Evolutionary conservation across 345 rosid genomes (phyloP).

Genomic region (Hibiscus mutabilis): DNA sequence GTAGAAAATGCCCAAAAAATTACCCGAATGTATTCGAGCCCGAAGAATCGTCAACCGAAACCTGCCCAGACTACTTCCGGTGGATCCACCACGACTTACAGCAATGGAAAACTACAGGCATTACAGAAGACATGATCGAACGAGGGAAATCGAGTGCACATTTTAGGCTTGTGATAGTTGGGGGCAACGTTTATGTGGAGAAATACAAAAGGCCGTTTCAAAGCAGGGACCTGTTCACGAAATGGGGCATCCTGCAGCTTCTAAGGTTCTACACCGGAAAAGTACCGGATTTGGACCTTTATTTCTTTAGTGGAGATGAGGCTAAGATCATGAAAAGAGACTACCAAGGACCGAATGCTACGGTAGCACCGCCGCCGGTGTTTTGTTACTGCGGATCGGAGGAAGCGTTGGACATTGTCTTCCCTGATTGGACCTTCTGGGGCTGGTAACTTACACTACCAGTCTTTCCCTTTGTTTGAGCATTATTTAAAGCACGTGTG

Average conservation of each 20-base stretch:
- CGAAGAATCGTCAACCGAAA: neutral
- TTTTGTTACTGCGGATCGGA: constrained; percentile 57
- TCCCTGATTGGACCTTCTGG: constrained; percentile 82
- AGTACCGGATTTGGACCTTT: constrained; percentile 58
- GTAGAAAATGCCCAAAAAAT: constrained; percentile 26
- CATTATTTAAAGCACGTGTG: no score
- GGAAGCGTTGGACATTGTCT: constrained; percentile 41
- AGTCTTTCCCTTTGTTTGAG: no score
- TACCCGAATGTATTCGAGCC: constrained; percentile 20
- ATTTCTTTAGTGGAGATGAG: constrained; percentile 42
- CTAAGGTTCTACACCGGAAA: constrained; percentile 60
- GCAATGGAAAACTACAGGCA: constrained; percentile 49
- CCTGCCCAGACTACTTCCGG: constrained; percentile 57
- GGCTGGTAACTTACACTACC: constrained; percentile 41
- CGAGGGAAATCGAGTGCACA: constrained; percentile 31
- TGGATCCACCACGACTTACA: constrained; percentile 59
- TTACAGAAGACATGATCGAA: constrained; percentile 47
- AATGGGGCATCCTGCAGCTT: constrained; percentile 72
- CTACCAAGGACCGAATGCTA: constrained; percentile 21
- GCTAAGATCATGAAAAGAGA: constrained; percentile 28
- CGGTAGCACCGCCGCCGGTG: constrained; percentile 43
- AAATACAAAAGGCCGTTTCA: constrained; percentile 36
- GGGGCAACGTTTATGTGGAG: constrained; percentile 51
- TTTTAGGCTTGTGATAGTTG: constrained; percentile 41
- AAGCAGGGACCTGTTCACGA: constrained; percentile 55